Evolutionary conservation across 768 basidiomycete species (phyloP), one percentile per base, ranked within the genome.

Genomic region (Rickenella mellea): DNA sequence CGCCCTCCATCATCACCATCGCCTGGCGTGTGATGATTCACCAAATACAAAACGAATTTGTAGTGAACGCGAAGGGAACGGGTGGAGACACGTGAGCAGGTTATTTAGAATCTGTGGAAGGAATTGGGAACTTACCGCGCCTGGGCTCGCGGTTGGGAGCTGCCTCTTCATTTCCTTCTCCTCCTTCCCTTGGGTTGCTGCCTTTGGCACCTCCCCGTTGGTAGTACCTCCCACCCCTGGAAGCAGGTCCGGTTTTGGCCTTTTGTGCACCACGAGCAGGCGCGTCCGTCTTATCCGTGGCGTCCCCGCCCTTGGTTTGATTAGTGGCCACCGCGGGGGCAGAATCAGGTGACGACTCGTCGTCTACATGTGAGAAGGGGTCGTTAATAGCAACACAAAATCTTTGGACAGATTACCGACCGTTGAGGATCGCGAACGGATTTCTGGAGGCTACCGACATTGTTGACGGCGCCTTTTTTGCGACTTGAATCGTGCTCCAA

Each of bases 381-480:
- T 41, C 24, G 6, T 42, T 24, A 42, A 15, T 19, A 20, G 10
- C 31, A 22, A 19, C 19, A 42, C 7, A 22, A 42, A 9, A 20
- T 22, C 17, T 10, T 6, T n/a, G 10, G 20, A 26, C 8, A 29
- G 29, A 39, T 15, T 22, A 74, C 69, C 47, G 51, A 87, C 85
- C 82, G 61, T 81, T 79, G 63, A 89, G 71, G 66, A 88, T 56
- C 63, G 85, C 77, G 69, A 89, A 90, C 52, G 81, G 80, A 69
- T 88, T 89, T 76, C 68, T 79, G 60, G 78, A 78, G 69, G 82
- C 86, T 77, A 89, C 85, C 83, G 86, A 87, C 85, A 90, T 88
- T 58, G 64, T 76, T 66, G 74, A 70, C 74, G 78, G 78, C 72
- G 77, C 74, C 71, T 63, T 66, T 70, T 71, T 68, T n/a, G n/a